Evolutionary conservation across 345 rosid species (phyloP).

Genomic region (Rubroshorea leprosula): DNA sequence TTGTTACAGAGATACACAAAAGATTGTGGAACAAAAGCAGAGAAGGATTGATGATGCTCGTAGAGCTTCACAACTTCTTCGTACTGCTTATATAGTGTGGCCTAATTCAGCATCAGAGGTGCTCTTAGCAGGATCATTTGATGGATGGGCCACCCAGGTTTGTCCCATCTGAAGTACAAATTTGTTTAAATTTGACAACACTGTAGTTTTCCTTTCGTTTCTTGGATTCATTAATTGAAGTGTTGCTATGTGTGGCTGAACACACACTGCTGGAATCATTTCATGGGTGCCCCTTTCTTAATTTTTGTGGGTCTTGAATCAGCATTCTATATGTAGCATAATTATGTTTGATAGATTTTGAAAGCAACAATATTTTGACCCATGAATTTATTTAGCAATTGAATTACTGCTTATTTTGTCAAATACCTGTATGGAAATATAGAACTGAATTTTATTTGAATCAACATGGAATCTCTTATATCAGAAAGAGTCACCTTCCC

Average conservation of each 20-base stretch:
- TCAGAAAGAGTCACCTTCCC: too few species aligned
- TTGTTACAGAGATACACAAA: slow-evolving; percentile 61
- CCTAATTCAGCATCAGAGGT: slow-evolving; percentile 84
- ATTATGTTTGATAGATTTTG: too few species aligned
- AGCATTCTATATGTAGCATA: too few species aligned
- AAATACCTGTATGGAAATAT: too few species aligned
- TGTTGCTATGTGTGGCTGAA: background rate
- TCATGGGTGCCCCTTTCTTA: too few species aligned
- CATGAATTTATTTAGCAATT: background rate
- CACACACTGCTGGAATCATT: too few species aligned
- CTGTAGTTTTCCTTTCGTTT: background rate
- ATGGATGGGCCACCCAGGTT: slow-evolving; percentile 91
- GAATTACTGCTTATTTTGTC: too few species aligned
- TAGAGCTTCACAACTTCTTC: slow-evolving; percentile 56
- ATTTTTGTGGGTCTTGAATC: background rate
- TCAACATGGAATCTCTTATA: too few species aligned
- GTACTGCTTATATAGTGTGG: slow-evolving; percentile 71
- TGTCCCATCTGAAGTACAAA: slow-evolving; percentile 16
- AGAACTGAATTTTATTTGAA: too few species aligned
- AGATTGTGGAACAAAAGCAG: slow-evolving; percentile 69
- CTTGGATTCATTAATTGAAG: slow-evolving; percentile 2
- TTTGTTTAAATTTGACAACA: background rate
- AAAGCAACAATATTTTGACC: background rate
- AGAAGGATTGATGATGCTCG: slow-evolving; percentile 55
- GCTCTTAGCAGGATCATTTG: slow-evolving; percentile 80